Evolutionary conservation across 1,284 basidiomycete genomes (phyloP), one percentile per base, ranked within the genome.

Genomic region (Sporisorium exsertum): DNA sequence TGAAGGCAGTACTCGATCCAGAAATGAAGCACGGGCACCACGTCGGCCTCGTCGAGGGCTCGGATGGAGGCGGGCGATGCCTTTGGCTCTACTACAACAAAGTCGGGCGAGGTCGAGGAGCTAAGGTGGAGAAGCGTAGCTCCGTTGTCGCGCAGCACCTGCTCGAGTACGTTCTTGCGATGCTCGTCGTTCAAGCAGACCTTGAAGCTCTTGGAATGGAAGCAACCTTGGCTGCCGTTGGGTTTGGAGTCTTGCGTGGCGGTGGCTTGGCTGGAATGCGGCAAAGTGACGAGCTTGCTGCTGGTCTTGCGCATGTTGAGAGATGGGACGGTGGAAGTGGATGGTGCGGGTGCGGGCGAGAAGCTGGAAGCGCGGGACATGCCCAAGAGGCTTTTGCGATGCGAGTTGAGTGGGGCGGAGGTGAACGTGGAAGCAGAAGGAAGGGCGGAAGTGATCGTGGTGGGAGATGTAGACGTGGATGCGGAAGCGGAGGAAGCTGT

Each of bases 1-100:
- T 80, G 64, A n/a, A 80, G 64, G 55, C 78, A 80, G 56, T 66
- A 74, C 51, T 80, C 80, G 69, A 81, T 59, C 78, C 80, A 81
- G 71, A 75, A 74, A 56, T 81, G 80, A 22, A 72, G 72, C 29
- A 77, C 80, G 10, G 67, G 63, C n/a, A 42, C n/a, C 10, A 24
- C 46, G 5, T 32, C 42, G 37, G 63, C 64, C 29, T 67, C 49
- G 26, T 35, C 18, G 13, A 53, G 10, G 7, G 58, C 61, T 15
- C 59, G 18, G 24, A 69, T 40, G 37, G 56, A 18, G 55, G 42
- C 24, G 16, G 50, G 53, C 40, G 58, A 47, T 7, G 67, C 24
- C 26, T 63, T 66, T 6, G 64, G 60, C 8, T 71, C 58, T 51
- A 76, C 66, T 3, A 80, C 58, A 26, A 59, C 51, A 46, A 57